Evolutionary conservation across 306 rosid species (phyloP).

Genomic region (Quercus dentata): DNA sequence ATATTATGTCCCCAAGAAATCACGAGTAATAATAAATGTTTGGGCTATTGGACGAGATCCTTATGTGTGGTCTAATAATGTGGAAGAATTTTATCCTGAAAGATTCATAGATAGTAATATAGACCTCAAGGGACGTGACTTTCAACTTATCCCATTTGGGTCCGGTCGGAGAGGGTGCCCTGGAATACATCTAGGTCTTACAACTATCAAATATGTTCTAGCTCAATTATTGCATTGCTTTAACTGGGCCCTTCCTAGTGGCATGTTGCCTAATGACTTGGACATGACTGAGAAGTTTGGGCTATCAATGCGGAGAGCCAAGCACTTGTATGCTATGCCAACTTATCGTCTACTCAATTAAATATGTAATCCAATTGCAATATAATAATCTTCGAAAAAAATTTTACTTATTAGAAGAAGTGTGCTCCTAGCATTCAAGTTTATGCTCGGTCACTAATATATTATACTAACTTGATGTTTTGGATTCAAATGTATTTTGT

Average conservation of each 20-base stretch:
- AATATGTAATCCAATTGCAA: too few species aligned
- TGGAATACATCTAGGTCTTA: constrained; percentile 38
- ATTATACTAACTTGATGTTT: too few species aligned
- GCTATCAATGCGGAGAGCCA: background rate
- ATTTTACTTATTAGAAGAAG: too few species aligned
- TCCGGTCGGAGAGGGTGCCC: constrained; percentile 42
- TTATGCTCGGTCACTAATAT: too few species aligned
- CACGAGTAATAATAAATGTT: constrained; percentile 27
- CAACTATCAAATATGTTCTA: constrained; percentile 14
- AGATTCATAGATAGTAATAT: constrained; percentile 25
- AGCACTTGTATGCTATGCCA: constrained; percentile 18
- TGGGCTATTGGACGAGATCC: constrained; percentile 44
- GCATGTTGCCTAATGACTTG: constrained; percentile 9
- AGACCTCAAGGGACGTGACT: constrained; percentile 26
- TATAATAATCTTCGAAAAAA: too few species aligned
- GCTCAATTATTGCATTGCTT: constrained; percentile 47
- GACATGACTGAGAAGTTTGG: constrained; percentile 35
- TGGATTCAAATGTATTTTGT: too few species aligned
- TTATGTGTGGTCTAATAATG: constrained; percentile 38
- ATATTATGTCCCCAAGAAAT: constrained; percentile 25
- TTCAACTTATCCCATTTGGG: constrained; percentile 44
- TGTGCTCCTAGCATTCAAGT: too few species aligned
- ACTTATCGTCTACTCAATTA: background rate
- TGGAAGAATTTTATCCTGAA: constrained; percentile 35
- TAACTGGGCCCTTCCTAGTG: constrained; percentile 37